Conservation (phyloP, 179 eudicot genomes). For the Beta macrorhiza region DNA sequence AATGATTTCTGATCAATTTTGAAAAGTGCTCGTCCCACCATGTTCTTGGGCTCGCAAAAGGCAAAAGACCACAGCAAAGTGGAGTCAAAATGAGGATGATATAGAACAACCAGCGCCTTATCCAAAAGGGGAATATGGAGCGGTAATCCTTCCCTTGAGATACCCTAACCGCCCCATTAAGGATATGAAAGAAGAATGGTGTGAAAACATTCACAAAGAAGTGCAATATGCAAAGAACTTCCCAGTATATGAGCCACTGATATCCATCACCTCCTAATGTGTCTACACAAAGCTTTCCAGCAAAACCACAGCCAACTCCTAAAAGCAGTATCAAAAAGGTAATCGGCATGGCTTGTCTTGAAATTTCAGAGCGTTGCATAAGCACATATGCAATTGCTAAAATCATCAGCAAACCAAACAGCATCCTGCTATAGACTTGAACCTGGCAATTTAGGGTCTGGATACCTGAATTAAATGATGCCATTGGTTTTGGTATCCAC, state of each 20-base stretch:
- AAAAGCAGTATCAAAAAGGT: constrained; percentile 68
- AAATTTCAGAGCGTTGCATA: constrained; percentile 56
- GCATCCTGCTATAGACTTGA: constrained; percentile 66
- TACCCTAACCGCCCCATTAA: constrained; percentile 59
- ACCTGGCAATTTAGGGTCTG: constrained; percentile 56
- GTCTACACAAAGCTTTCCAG: constrained; percentile 79
- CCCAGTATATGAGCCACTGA: constrained; percentile 78
- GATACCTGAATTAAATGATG: constrained; percentile 59
- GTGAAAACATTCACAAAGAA: constrained; percentile 53
- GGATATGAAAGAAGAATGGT: constrained; percentile 43
- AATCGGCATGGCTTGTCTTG: constrained; percentile 78
- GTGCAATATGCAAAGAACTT: constrained; percentile 58
- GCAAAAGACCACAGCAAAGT: constrained; percentile 66
- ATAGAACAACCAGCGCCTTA: constrained; percentile 52
- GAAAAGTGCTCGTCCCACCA: constrained; percentile 90
- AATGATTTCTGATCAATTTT: constrained; percentile 30
- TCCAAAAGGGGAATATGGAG: constrained; percentile 51
- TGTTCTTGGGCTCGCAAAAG: constrained; percentile 60
- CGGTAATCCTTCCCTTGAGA: constrained; percentile 24
- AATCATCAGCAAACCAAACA: constrained; percentile 64
- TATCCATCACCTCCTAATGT: constrained; percentile 85
- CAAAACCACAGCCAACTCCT: constrained; percentile 62
- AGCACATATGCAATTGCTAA: constrained; percentile 50
- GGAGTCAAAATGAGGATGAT: constrained; percentile 43
- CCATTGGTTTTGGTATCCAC: constrained; percentile 82